These are phyloP conservation scores for Mycena latifolia DNA, from an alignment of 768 basidiomycete species.

Conservation along the genomic window DNA sequence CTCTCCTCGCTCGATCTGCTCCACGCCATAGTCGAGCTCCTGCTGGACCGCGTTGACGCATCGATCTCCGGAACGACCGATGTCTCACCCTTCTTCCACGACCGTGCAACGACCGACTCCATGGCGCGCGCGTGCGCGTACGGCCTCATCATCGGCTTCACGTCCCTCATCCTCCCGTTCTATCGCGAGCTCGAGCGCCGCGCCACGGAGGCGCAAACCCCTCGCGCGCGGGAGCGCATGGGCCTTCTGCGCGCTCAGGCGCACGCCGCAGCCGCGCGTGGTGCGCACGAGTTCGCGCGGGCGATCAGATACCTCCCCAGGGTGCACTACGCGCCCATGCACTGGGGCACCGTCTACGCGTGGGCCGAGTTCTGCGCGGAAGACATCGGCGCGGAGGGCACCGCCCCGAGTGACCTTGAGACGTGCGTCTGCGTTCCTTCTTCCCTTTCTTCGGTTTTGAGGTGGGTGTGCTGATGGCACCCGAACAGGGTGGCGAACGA, in stretches of 20 bases:
- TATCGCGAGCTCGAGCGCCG: constrained; percentile 28
- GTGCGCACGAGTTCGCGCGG: constrained; percentile 7
- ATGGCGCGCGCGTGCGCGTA: constrained; percentile 8
- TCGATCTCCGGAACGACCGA: neutral
- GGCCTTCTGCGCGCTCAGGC: constrained; percentile 14
- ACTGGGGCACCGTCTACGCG: neutral
- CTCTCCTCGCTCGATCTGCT: constrained; percentile 16
- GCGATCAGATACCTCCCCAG: constrained; percentile 14
- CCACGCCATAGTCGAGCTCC: constrained; percentile 3
- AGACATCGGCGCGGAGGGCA: constrained; percentile 3
- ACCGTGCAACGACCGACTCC: neutral
- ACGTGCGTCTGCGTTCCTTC: neutral
- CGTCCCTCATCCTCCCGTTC: constrained; percentile 4
- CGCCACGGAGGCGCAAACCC: neutral
- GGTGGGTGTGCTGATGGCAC: too few species aligned
- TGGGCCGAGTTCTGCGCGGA: constrained; percentile 25
- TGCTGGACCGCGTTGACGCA: constrained; percentile 16
- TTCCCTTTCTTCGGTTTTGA: neutral
- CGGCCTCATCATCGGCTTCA: neutral
- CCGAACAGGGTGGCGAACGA: constrained; percentile 10
- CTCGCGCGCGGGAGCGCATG: constrained; percentile 1
- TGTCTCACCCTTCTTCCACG: neutral
- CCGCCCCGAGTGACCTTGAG: neutral
- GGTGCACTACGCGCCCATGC: constrained; percentile 22
- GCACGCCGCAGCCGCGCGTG: neutral